Evolutionary conservation across 768 basidiomycete species (phyloP), one percentile per base, ranked within the genome.

Genomic region (Rubroboletus pulcherrimus): DNA sequence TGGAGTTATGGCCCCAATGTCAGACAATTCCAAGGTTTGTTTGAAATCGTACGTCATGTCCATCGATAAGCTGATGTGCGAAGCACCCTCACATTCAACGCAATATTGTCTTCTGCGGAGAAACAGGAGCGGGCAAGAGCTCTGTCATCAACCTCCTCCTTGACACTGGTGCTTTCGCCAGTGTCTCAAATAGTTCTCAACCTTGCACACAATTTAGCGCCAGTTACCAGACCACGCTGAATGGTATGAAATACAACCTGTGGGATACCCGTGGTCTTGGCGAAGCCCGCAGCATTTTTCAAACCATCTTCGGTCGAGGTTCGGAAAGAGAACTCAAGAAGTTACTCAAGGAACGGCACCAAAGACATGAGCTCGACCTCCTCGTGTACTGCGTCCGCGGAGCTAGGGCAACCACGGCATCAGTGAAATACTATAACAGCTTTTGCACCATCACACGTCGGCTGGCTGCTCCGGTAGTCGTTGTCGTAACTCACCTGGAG

Each of bases 211-310:
- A 31, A n/a, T 12, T 0, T 2, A 49, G 11, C 21, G 5, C 34
- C 17, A 6, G 33, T 34, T 63, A 67, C 19, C 31, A 52, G 30
- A 47, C 35, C 44, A 50, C 14, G 2, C 38, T 63, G 8, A 11
- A 53, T 17, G 53, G 43, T 10, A 29, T 6, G n/a, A 21, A 9
- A 41, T 65, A 55, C 31, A 39, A 17, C 2, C 35, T 76, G 0
- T 70, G 74, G 67, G 77, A 77, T 42, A 77, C 75, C 7, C 68
- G 67, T 10, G 76, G 76, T 19, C 70, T 77, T 24, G 63, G 72
- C 40, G 74, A 69, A 53, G 73, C 39, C 15, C 47, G 49, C 26
- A 47, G 8, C 11, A 51, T 68, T 53, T 38, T 57, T 44, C 56
- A 5, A 34, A 17, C 7, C n/a, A 4, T 66, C 10, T 56, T 64